Evolutionary conservation across 768 basidiomycete species (phyloP).

Genomic region (Agrocybe chaxingu): DNA sequence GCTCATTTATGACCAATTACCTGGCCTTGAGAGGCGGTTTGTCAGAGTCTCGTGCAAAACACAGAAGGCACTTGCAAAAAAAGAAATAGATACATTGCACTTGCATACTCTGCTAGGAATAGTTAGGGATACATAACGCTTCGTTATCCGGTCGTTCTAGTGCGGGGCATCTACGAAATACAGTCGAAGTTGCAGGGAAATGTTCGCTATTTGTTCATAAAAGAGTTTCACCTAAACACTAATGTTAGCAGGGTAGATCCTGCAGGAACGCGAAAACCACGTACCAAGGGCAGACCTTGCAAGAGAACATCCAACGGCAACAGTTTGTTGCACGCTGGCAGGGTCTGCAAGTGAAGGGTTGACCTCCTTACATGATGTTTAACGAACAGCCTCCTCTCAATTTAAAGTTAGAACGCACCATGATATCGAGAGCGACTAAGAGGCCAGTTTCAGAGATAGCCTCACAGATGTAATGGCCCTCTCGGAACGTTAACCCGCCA

Average conservation of each 20-base stretch:
- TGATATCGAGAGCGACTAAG: slow-evolving; percentile 89
- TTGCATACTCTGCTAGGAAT: too few species aligned
- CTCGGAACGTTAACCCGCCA: slow-evolving; percentile 93
- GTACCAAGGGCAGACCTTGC: slow-evolving; percentile 79
- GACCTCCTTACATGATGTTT: slow-evolving; percentile 63
- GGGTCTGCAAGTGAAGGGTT: slow-evolving; percentile 89
- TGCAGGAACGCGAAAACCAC: slow-evolving; percentile 16
- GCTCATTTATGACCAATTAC: too few species aligned
- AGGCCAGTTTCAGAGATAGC: slow-evolving; percentile 89
- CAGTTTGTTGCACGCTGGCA: slow-evolving; percentile 77
- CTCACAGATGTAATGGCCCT: slow-evolving; percentile 98
- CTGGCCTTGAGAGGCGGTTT: too few species aligned
- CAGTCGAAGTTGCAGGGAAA: neutral
- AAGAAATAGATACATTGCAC: too few species aligned
- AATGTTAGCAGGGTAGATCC: slow-evolving; percentile 6
- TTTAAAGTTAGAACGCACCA: slow-evolving; percentile 53
- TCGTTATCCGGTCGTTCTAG: too few species aligned
- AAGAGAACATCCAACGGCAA: slow-evolving; percentile 86
- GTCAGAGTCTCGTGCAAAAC: too few species aligned
- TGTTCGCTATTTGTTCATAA: slow-evolving; percentile 20
- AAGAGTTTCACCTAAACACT: slow-evolving; percentile 38
- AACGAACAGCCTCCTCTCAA: neutral
- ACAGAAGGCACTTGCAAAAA: too few species aligned
- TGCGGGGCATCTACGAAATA: neutral
- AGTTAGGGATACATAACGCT: too few species aligned